Conservation (phyloP, 2,329 filamentous ascomycete genomes). For the Botrytis byssoidea region DNA sequence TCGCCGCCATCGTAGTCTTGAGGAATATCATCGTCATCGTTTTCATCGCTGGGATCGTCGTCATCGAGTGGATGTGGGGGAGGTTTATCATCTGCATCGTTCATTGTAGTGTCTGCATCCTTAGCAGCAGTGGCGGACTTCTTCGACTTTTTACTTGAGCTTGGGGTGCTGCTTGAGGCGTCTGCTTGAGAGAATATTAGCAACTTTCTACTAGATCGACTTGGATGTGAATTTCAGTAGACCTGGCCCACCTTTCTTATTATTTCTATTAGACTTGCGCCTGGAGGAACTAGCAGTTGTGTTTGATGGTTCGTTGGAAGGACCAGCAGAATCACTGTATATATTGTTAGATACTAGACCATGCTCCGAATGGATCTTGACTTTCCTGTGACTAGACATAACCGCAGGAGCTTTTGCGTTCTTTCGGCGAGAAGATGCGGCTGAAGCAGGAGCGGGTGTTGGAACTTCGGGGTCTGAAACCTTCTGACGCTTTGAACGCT, state of each 20-base stretch:
- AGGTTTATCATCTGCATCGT: conserved; percentile 40
- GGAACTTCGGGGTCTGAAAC: conserved; percentile 50
- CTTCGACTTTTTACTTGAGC: conserved; percentile 45
- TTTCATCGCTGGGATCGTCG: conserved; percentile 48
- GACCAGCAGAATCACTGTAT: conserved; percentile 60
- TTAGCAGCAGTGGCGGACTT: conserved; percentile 56
- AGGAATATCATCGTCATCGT: conserved; percentile 62
- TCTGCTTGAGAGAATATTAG: conserved; percentile 39
- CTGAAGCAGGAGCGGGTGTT: conserved; percentile 40
- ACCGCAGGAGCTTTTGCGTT: conserved; percentile 60
- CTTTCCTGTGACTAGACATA: conserved; percentile 75
- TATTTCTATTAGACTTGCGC: conserved; percentile 70
- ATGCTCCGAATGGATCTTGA: conserved; percentile 19
- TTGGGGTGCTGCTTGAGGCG: conserved; percentile 32
- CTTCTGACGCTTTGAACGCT: conserved; percentile 71
- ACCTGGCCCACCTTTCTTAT: conserved; percentile 59
- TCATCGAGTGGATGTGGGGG: conserved; percentile 41
- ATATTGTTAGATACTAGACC: conserved; percentile 32
- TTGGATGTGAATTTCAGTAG: conserved; percentile 15
- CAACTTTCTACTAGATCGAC: conserved; percentile 40
- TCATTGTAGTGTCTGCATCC: conserved; percentile 69
- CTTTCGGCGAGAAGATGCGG: conserved; percentile 49
- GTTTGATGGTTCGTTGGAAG: conserved; percentile 55
- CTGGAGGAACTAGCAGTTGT: conserved; percentile 62
- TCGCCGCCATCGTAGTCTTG: conserved; percentile 53